Evolutionary conservation across 2,329 filamentous ascomycete species (phyloP), one percentile per base, ranked within the genome.

Genomic region (Trematosphaeria pertusa): DNA sequence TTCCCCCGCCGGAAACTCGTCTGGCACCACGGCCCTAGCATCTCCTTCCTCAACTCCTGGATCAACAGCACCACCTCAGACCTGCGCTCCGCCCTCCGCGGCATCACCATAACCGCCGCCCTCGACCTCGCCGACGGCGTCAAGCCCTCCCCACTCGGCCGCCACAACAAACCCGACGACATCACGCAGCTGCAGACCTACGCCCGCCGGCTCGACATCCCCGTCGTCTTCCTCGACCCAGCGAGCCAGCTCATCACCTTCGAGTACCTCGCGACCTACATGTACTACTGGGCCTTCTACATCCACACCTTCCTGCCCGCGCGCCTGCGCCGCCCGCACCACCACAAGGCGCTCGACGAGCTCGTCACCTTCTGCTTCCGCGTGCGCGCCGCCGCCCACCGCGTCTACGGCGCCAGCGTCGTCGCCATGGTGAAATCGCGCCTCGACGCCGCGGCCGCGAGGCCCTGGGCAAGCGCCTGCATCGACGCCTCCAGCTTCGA

Each of bases 251-350:
- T 58, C 6, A 56, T 71, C 21, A 46, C 40, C 1, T 54, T 45
- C 44, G 45, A 54, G 6, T 54, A 63, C 21, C 49, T 67, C 1
- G 52, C 50, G 2, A 60, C 50, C 0, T 70, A 70, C 45, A 62
- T 70, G 52, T 67, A 59, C 54, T 70, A 60, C 43, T 65, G 55
- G 48, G 61, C 53, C 2, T 67, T 62, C 54, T 70, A 70, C 56
- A 56, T 66, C 40, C 52, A 62, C 51, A 61, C 59, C 0, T 60
- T 66, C 36, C 54, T 70, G 2, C 61, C 65, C 0, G 3, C 44
- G 5, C 52, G 54, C 1, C 20, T 69, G 2, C 40, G 48, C 0
- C 50, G 37, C 0, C 37, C 54, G 1, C 68, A 70, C 28, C 51
- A 64, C 26, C 35, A 64, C 39, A 46, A 46, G 28, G 66, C 58